Evolutionary conservation across 2,329 filamentous ascomycete genomes (phyloP).

Genomic region (Dactylellina parvicollis): DNA sequence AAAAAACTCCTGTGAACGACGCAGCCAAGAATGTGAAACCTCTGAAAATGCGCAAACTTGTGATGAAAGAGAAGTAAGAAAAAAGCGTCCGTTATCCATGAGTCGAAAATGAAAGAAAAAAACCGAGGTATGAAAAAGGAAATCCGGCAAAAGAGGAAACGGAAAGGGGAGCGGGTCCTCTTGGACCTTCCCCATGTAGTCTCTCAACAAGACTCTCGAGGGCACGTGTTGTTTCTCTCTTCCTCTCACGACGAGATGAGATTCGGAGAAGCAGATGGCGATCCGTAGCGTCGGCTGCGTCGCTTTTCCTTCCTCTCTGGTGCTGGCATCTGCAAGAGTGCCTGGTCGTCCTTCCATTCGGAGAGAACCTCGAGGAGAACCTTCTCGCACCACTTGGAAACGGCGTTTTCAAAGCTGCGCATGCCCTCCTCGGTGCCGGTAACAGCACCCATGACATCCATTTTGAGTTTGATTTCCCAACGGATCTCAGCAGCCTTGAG

Average conservation of each 20-base stretch:
- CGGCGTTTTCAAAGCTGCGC: conserved; percentile 82
- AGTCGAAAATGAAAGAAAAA: conserved; percentile 27
- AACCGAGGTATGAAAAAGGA: not conserved
- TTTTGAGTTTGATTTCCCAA: conserved; percentile 84
- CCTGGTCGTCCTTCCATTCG: conserved; percentile 70
- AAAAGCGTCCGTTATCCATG: conserved; percentile 29
- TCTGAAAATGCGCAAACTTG: conserved; percentile 22
- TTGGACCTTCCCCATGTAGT: conserved; percentile 30
- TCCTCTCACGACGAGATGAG: conserved; percentile 11
- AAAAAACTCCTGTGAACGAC: conserved; percentile 42
- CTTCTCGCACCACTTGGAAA: conserved; percentile 82
- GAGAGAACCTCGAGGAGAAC: conserved; percentile 84
- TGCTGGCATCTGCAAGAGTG: conserved; percentile 60
- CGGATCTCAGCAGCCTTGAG: conserved; percentile 92
- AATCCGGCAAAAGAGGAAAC: conserved; percentile 5
- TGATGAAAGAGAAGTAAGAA: conserved; percentile 25
- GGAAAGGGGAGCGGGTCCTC: not conserved
- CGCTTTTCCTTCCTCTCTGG: conserved; percentile 59
- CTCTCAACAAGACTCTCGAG: conserved; percentile 23
- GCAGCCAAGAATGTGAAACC: conserved; percentile 36
- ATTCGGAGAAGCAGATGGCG: conserved; percentile 32
- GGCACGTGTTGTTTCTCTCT: conserved; percentile 23
- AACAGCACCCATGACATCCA: conserved; percentile 88
- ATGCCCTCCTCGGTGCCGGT: conserved; percentile 77
- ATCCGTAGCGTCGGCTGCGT: conserved; percentile 48